Base-by-base conservation (phyloP, 2,329 filamentous ascomycete species). In the Venturia aucupariae region DNA sequence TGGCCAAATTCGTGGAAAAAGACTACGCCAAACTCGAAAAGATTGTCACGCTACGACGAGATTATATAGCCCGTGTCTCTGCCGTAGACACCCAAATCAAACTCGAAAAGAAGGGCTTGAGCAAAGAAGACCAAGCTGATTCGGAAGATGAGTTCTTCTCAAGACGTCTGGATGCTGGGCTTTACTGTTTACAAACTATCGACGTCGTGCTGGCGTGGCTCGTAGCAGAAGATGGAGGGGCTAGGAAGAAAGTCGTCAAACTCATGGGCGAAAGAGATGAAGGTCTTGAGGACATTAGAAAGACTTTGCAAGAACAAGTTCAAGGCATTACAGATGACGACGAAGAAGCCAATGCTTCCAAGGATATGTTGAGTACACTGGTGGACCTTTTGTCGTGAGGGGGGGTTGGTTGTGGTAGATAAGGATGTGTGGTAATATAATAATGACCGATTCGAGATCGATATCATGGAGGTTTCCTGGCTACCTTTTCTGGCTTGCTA, bases 1-100 rank as follows among this genome's bases (percentile, higher is more conserved):
- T 97, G 4, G 93, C 92, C 60, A 99, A 99, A 72, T 97, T 97
- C 71, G 89, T 96, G 22, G 94, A 99, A 75, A 96, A 91, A 72
- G 87, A 96, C 68, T 96, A 95, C 73, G 90, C 88, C 69, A 97
- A 97, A 79, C 85, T 91, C 44, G 78, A 73, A 6, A 90, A 87
- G 72, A 79, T 97, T 4, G 74, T 96, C 42, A 80, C 82, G 66
- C 75, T 97, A 60, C 84, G 92, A 48, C 78, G 84, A 60, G 88
- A 90, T 15, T 96, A 92, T 72, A 82, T 83, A 0, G 78, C 81
- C 0, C 82, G 84, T 19, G 76, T 95, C 1, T 78, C 76, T 0
- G 78, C 81, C 0, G 86, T 90, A 0, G 88, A 92, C 62, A 76
- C 81, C 62, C 78, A 82, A 61, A 87, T 92, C 64, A 79, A 78